These are phyloP conservation scores for Spathaspora boniae DNA, from an alignment of 805 yeast genomes.

Conservation along the genomic window DNA sequence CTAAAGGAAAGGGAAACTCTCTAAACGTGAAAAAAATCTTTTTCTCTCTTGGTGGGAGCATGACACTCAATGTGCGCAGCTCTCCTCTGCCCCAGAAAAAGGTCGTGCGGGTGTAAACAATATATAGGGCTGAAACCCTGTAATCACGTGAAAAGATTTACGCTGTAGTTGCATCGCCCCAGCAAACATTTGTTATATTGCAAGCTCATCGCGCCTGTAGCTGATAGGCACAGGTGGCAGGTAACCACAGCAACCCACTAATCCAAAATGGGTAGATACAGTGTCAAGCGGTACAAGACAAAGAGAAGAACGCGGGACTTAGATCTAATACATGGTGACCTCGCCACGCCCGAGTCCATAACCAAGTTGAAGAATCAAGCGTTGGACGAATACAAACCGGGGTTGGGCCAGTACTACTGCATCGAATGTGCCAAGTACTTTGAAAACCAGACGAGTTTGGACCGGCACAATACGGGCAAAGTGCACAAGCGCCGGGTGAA, in stretches of 20 bases:
- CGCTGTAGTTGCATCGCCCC: too few species aligned
- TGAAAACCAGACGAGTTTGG: constrained; percentile 71
- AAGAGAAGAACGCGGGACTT: constrained; percentile 82
- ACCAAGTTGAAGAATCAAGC: constrained; percentile 72
- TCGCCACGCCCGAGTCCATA: constrained; percentile 62
- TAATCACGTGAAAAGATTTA: too few species aligned
- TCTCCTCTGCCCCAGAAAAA: too few species aligned
- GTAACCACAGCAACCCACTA: background rate
- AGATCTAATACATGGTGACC: constrained; percentile 77
- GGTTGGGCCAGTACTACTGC: constrained; percentile 92
- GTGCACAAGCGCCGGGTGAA: constrained; percentile 85
- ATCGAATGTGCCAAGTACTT: constrained; percentile 91
- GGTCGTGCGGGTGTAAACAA: too few species aligned
- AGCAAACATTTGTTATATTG: too few species aligned
- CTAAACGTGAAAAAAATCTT: too few species aligned
- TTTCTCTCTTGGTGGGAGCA: too few species aligned
- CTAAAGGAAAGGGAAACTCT: too few species aligned
- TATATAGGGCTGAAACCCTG: too few species aligned
- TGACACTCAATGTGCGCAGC: too few species aligned
- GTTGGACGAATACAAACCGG: constrained; percentile 85
- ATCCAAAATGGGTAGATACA: constrained; percentile 74
- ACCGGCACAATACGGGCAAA: constrained; percentile 70
- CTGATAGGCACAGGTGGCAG: too few species aligned
- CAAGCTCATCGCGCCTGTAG: constrained; percentile 10
- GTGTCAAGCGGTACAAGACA: constrained; percentile 83